Conservation (phyloP, 2,329 filamentous ascomycete genomes). For the Pyricularia sp. region DNA sequence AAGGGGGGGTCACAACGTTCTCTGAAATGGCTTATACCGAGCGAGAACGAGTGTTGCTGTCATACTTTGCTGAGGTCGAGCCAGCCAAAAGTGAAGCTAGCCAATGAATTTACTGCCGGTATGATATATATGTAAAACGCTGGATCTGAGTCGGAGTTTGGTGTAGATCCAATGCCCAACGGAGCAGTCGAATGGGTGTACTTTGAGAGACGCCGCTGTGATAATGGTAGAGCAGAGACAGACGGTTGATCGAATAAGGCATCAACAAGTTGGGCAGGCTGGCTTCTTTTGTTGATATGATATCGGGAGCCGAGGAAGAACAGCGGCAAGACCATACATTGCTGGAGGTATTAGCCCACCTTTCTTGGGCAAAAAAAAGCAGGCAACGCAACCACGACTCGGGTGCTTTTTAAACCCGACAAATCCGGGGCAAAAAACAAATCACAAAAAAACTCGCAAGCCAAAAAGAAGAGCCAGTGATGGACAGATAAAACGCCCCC, state of each 20-base stretch:
- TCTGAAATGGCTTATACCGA: background rate
- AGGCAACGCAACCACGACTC: background rate
- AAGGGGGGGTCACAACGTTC: background rate
- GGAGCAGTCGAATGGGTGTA: background rate
- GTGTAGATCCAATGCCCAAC: background rate
- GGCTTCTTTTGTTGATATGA: background rate
- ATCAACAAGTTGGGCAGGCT: background rate
- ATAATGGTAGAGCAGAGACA: background rate
- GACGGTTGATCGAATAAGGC: background rate
- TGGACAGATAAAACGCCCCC: background rate
- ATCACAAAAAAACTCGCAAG: too few species aligned
- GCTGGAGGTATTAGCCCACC: background rate
- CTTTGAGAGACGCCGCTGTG: background rate
- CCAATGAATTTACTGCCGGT: background rate
- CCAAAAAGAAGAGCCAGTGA: background rate
- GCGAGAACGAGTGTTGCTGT: background rate
- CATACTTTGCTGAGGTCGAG: background rate
- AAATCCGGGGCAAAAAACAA: background rate
- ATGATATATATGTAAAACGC: background rate
- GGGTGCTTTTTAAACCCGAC: background rate
- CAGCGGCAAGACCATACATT: background rate
- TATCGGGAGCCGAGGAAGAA: background rate
- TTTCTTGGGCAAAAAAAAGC: background rate
- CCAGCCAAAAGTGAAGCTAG: background rate
- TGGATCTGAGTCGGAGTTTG: background rate